Evolutionary conservation across 768 basidiomycete species (phyloP), one percentile per base, ranked within the genome.

Genomic region (Suillus decipiens): DNA sequence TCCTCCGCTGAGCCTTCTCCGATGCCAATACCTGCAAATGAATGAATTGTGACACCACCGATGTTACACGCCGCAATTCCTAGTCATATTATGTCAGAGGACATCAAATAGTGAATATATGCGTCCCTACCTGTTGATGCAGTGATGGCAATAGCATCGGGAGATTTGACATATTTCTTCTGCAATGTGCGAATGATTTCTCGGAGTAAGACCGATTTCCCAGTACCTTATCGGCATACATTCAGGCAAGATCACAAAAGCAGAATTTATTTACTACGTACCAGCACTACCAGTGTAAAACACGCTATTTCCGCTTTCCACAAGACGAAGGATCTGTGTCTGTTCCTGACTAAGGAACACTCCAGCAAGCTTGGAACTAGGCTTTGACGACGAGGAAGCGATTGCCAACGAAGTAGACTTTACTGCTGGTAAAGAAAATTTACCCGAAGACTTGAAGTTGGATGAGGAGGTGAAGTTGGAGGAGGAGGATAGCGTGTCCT

Each of bases 201-300:
- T 17, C 95, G 85, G 19, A 99, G 82, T 3, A 99, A 83, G 31
- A 99, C 94, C 3, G 96, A 98, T 77, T 99, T 99, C 54, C 96
- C 96, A 14, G 96, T 97, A 65, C 96, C 96, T 97, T 57, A 59
- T 33, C 36, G 17, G n/a, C 61, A 63, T 41, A 63, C 64, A 63
- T 69, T 69, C 71, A 68, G 63, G 51, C 37, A 61, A 47, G 64
- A 61, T 59, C 51, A 60, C n/a, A 43, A 54, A 39, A 41, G 19
- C 66, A 61, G 10, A 31, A 50, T 55, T 19, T 47, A 43, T 17
- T 42, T 39, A 48, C 54, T 54, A 76, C 88, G 66, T 66, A 97
- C 96, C 96, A 63, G 97, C 97, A 79, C 92, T 94, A 33, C 97
- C 97, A 1, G 96, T 99, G 75, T 98, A 99, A 71, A 99, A 99